These are phyloP conservation scores for Cercospora citrullina DNA, from an alignment of 2,329 filamentous ascomycete species.

Conservation along the genomic window DNA sequence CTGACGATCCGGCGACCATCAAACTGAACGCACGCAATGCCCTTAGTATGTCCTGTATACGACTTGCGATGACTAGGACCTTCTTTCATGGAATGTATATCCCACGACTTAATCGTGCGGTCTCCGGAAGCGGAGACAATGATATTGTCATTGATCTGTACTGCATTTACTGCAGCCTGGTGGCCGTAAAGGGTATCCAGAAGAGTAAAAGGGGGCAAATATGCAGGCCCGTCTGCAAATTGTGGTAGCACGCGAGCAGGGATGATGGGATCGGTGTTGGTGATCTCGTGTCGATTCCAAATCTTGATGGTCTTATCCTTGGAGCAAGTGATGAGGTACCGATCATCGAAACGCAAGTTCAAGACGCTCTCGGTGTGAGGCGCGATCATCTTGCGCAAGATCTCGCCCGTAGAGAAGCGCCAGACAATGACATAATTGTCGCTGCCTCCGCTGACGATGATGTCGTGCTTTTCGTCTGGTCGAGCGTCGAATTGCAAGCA, in stretches of 20 bases:
- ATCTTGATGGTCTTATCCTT: conserved; percentile 98
- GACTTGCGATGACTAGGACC: conserved; percentile 47
- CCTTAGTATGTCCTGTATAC: conserved; percentile 84
- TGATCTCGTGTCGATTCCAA: conserved; percentile 78
- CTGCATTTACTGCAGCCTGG: conserved; percentile 89
- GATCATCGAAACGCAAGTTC: conserved; percentile 87
- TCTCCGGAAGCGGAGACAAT: conserved; percentile 96
- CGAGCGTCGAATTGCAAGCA: conserved; percentile 93
- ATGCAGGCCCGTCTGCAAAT: conserved; percentile 44
- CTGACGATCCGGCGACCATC: conserved; percentile 92
- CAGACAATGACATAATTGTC: conserved; percentile 89
- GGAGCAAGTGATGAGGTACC: conserved; percentile 91
- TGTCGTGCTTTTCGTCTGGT: conserved; percentile 68
- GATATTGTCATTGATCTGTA: conserved; percentile 81
- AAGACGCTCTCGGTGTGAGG: conserved; percentile 90
- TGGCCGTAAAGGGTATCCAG: conserved; percentile 82
- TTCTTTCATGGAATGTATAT: conserved; percentile 71
- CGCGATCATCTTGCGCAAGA: conserved; percentile 70
- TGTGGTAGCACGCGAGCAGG: conserved; percentile 40
- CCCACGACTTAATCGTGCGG: conserved; percentile 91
- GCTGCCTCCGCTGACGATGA: conserved; percentile 94
- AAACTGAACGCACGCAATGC: conserved; percentile 96
- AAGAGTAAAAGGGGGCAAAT: conserved; percentile 69
- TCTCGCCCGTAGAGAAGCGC: conserved; percentile 86
- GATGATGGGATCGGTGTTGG: conserved; percentile 43